Conservation (phyloP, 768 basidiomycete species). For the Cystofilobasidium bisporidii region DNA sequence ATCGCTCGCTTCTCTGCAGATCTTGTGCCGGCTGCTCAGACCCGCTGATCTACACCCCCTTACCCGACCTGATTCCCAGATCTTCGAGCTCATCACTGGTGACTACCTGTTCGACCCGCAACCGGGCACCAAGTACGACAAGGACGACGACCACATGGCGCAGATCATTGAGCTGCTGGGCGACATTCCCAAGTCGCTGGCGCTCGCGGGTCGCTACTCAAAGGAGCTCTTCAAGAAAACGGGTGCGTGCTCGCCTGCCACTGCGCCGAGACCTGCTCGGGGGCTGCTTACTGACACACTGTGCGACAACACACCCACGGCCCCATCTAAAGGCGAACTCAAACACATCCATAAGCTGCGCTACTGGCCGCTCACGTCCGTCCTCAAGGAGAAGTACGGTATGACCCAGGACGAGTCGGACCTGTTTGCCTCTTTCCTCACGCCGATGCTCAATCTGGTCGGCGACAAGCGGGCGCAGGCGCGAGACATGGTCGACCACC, state of each 20-base stretch:
- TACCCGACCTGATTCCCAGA: constrained; percentile 44
- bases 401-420: constrained; percentile 76
- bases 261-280: no score
- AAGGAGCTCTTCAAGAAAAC: constrained; percentile 93
- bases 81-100: constrained; percentile 84
- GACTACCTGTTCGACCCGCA: constrained; percentile 98
- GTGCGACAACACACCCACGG: no score
- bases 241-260: constrained; percentile 47
- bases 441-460: constrained; percentile 80
- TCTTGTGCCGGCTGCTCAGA: not conserved
- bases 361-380: constrained; percentile 74
- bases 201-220: constrained; percentile 83
- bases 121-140: constrained; percentile 85
- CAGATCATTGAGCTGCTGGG: constrained; percentile 96
- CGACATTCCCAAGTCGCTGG: constrained; percentile 71
- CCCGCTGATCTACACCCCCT: not conserved
- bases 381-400: constrained; percentile 91
- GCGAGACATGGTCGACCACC: constrained; percentile 70
- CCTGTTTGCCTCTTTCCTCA: constrained; percentile 65
- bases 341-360: constrained; percentile 89
- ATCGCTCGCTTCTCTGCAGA: no score
- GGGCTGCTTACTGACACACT: no score
- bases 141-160: constrained; percentile 95
- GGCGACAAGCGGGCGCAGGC: constrained; percentile 84
- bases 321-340: constrained; percentile 56